A percentile compares a stretch with the other conserved stretches of the same genome.
Evolutionary conservation across 1,139 yeast species (phyloP).

Genomic region (Debaryomyces udenii): DNA sequence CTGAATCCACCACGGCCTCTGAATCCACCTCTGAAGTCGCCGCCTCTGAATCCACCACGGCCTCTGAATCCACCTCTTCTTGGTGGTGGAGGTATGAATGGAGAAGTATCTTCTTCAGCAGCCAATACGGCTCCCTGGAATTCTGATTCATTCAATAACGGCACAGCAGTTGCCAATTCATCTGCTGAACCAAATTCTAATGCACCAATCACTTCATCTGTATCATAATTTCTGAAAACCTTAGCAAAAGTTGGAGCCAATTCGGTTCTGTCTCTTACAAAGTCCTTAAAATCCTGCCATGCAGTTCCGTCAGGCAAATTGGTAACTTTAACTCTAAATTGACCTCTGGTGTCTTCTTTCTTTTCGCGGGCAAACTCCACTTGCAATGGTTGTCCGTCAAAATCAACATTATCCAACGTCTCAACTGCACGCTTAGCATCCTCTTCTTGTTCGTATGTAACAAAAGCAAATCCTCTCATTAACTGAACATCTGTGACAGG

Average conservation of each 20-base stretch:
- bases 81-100: conserved; percentile 69
- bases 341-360: conserved; percentile 62
- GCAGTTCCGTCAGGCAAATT: conserved; percentile 76
- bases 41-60: conserved; percentile 36
- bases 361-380: conserved; percentile 72
- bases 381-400: conserved; percentile 66
- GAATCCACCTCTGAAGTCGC: conserved; percentile 31
- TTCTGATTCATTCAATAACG: conserved; percentile 69
- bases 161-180: conserved; percentile 70
- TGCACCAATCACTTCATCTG: conserved; percentile 71
- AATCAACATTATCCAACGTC: conserved; percentile 57
- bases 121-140: conserved; percentile 66
- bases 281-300: conserved; percentile 86
- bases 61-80: conserved; percentile 58
- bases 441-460: conserved; percentile 67
- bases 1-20: conserved; percentile 41
- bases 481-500: conserved; percentile 67
- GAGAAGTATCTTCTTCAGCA: conserved; percentile 81
- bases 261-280: conserved; percentile 69
- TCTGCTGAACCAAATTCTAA: conserved; percentile 79
- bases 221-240: conserved; percentile 61
- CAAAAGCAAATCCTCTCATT: conserved; percentile 77
- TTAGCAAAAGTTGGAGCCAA: conserved; percentile 71
- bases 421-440: conserved; percentile 69
- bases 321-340: conserved; percentile 68